Base-by-base conservation (phyloP, 2,329 filamentous ascomycete species). In the Pseudomassariella vexata region DNA sequence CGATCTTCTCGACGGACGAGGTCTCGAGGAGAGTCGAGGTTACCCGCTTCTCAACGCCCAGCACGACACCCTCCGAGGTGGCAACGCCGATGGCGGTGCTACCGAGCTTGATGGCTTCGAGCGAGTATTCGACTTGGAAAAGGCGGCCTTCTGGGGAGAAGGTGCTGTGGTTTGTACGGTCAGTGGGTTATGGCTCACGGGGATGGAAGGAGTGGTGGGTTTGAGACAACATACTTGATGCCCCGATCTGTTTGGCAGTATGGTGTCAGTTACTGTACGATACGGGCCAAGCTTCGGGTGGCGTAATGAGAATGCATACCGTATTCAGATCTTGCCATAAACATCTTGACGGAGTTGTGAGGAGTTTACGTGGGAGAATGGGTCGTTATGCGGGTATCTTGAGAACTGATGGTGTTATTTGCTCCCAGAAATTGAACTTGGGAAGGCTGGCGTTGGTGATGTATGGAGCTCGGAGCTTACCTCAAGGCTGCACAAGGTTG, bases 301-400 rank as follows among this genome's bases (percentile, higher is more conserved):
- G 3, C 18, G 15, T 19, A 15, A 11, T 28, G 31, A 11, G 36
- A 45, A 34, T 56, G 60, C 82, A 71, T 76, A 92, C 90, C 92
- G 73, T 98, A 98, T 90, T 98, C 92, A 61, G 90, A 96, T 71
- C 92, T 86, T 76, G 92, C 89, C 78, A 98, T 96, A 79, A 98
- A 98, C 92, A 95, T 95, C 54, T 70, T 87, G 76, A 58, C 68
- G 65, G 62, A 57, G 46, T 63, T 63, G 48, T 50, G 34, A 34
- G 37, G 24, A 38, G 32, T 37, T 28, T 19, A 21, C 5, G 12
- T 17, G 21, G 22, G 16, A 21, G 18, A 25, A 19, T 31, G 17
- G 27, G 27, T 16, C 32, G 18, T 37, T 22, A n/a, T n/a, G n/a
- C n/a, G n/a, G n/a, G n/a, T n/a, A n/a, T n/a, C n/a, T n/a, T n/a